Conservation (phyloP, 331 rosid species). For the Rhamnella rubrinervis region DNA sequence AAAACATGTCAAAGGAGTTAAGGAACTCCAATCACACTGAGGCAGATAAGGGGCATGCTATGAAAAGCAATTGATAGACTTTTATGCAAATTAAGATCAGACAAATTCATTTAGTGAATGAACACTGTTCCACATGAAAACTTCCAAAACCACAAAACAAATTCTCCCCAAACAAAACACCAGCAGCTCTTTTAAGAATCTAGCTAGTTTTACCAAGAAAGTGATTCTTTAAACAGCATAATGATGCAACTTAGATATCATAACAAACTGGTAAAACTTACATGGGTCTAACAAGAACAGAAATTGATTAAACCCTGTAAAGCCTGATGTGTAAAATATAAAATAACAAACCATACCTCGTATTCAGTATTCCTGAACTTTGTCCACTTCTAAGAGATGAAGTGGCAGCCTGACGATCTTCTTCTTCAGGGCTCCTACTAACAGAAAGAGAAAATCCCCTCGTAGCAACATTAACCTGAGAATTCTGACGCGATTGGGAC, state of each 20-base stretch:
- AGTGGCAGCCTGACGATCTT: constrained; percentile 52
- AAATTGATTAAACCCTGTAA: constrained; percentile 3
- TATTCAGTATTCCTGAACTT: constrained; percentile 44
- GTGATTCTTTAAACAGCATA: not conserved
- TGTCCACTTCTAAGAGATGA: constrained; percentile 50
- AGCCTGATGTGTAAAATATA: constrained; percentile 14
- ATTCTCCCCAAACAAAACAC: too few species aligned
- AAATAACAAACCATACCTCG: constrained; percentile 56
- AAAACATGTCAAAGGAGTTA: too few species aligned
- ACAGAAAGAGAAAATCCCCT: constrained; percentile 64
- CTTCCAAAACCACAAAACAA: too few species aligned
- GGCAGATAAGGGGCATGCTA: too few species aligned
- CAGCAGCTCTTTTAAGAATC: too few species aligned
- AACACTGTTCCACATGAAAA: too few species aligned
- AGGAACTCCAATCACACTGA: too few species aligned
- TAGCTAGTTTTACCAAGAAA: too few species aligned
- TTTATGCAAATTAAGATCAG: too few species aligned
- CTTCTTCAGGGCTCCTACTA: constrained; percentile 69
- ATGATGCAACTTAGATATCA: not conserved
- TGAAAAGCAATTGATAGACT: too few species aligned
- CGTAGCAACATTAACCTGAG: constrained; percentile 67
- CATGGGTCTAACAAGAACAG: not conserved
- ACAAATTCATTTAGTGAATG: too few species aligned
- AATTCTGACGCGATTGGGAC: constrained; percentile 64
- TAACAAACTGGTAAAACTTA: not conserved